Evolutionary conservation across 2,329 filamentous ascomycete genomes (phyloP).

Genomic region (Phyllosticta citriasiana): DNA sequence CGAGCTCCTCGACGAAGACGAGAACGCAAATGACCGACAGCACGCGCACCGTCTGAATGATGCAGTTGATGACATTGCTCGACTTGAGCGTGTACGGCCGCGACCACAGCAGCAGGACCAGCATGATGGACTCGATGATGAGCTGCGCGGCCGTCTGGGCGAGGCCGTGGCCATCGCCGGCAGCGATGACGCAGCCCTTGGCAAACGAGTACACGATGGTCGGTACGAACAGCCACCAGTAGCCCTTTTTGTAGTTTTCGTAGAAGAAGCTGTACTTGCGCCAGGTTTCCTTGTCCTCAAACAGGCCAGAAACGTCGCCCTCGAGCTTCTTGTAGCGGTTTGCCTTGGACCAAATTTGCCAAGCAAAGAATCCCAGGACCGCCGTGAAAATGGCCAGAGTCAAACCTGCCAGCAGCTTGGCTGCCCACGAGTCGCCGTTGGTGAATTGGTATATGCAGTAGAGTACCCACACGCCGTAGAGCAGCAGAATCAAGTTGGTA

Average conservation of each 20-base stretch:
- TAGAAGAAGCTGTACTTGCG: conserved; percentile 96
- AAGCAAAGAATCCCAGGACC: conserved; percentile 72
- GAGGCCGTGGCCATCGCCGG: conserved; percentile 75
- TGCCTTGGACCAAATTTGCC: conserved; percentile 71
- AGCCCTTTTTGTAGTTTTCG: conserved; percentile 84
- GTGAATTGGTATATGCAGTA: conserved; percentile 97
- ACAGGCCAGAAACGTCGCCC: conserved; percentile 63
- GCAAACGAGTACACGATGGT: conserved; percentile 82
- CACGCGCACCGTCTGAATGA: conserved; percentile 80
- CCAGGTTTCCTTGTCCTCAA: conserved; percentile 84
- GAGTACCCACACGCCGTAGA: conserved; percentile 91
- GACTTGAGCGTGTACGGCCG: conserved; percentile 81
- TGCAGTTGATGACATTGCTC: conserved; percentile 85
- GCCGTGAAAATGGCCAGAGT: conserved; percentile 73
- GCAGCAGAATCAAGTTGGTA: conserved; percentile 77
- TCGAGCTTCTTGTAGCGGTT: conserved; percentile 62
- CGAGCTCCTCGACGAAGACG: conserved; percentile 87
- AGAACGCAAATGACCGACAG: conserved; percentile 82
- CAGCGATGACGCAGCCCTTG: conserved; percentile 78
- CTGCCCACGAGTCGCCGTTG: conserved; percentile 86
- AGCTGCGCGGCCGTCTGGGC: conserved; percentile 71
- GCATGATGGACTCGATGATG: conserved; percentile 69
- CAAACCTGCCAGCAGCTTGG: conserved; percentile 70
- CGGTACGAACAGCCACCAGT: conserved; percentile 96
- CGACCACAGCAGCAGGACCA: conserved; percentile 70